These are phyloP conservation scores for Agaricales sp. DNA, from an alignment of 1,284 basidiomycete species.

Conservation along the genomic window DNA sequence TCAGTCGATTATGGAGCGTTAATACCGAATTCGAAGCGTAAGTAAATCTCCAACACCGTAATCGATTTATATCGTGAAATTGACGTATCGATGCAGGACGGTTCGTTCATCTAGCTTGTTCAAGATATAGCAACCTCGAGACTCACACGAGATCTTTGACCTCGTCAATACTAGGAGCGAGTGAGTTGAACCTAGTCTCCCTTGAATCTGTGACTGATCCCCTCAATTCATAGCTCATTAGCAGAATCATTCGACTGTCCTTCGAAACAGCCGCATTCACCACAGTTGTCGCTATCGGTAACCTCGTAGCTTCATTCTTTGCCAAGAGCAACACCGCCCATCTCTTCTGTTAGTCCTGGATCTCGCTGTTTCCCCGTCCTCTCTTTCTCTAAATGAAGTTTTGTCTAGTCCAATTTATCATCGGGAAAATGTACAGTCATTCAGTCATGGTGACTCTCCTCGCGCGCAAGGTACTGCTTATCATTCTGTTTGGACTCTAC, in stretches of 20 bases:
- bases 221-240: background rate
- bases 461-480: background rate
- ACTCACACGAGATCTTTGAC: too few species aligned
- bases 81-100: background rate
- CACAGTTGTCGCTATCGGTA: background rate
- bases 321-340: background rate
- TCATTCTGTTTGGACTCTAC: background rate
- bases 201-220: background rate
- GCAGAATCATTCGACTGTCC: background rate
- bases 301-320: background rate
- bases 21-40: background rate
- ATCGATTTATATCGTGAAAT: too few species aligned
- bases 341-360: background rate
- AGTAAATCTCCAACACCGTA: too few species aligned
- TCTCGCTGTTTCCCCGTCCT: background rate
- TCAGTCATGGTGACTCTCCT: conserved; percentile 1
- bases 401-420: background rate
- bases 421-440: conserved; percentile 1
- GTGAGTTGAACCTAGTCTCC: too few species aligned
- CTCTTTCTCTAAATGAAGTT: background rate
- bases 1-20: background rate
- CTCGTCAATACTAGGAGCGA: too few species aligned
- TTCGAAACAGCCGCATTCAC: conserved; percentile 1
- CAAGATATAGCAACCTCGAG: too few species aligned
- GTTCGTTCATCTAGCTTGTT: too few species aligned